Conservation (phyloP, 331 rosid species). For the Malus hybrid region DNA sequence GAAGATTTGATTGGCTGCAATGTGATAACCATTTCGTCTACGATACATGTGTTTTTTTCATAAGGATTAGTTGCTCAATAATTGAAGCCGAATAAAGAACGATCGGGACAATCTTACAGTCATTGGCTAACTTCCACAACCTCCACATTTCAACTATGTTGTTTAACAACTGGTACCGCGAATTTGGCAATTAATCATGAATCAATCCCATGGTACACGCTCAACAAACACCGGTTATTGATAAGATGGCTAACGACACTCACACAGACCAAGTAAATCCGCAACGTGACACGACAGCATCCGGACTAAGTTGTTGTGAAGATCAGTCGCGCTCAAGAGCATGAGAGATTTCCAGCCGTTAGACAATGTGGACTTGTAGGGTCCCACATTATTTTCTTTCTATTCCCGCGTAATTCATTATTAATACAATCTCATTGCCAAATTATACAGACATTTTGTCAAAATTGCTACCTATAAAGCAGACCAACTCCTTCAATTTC, state of each 20-base stretch:
- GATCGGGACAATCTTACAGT: too few species aligned
- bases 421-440: not conserved
- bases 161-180: constrained; percentile 14
- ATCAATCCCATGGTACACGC: not conserved
- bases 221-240: constrained; percentile 22
- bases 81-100: not conserved
- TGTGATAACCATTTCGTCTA: not conserved
- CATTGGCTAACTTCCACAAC: not conserved
- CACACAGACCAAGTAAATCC: not conserved
- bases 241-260: not conserved
- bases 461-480: constrained; percentile 35
- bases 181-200: not conserved
- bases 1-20: not conserved
- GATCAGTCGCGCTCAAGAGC: not conserved
- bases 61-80: not conserved
- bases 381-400: not conserved
- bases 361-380: not conserved
- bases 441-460: constrained; percentile 24
- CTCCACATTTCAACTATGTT: constrained; percentile 10
- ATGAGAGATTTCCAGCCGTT: not conserved
- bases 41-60: not conserved
- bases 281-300: not conserved
- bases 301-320: not conserved
- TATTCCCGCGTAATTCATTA: not conserved
- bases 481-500: constrained; percentile 17